Evolutionary conservation across 441 rosid species (phyloP).

Genomic region (Euphorbia celastroides): DNA sequence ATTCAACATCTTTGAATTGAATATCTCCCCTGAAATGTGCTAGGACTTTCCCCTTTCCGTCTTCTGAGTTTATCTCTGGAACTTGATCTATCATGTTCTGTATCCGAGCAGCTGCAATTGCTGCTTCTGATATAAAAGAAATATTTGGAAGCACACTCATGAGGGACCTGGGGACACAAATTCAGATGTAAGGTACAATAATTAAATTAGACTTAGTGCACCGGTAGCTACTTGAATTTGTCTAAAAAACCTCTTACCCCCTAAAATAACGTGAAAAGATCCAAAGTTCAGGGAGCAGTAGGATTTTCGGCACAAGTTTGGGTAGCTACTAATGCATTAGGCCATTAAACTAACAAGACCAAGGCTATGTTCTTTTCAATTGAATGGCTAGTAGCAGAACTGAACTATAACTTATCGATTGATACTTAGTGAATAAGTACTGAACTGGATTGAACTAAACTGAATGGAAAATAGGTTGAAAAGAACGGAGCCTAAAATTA

Average conservation of each 20-base stretch:
- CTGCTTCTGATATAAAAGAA: slow-evolving; percentile 47
- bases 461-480: too few species aligned
- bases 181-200: not conserved
- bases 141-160: slow-evolving; percentile 57
- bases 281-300: too few species aligned
- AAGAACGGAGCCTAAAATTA: not conserved
- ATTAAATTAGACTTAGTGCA: not conserved
- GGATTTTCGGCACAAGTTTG: too few species aligned
- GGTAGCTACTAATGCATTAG: too few species aligned
- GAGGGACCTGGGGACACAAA: slow-evolving; percentile 33
- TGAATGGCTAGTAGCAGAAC: too few species aligned
- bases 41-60: slow-evolving; percentile 40
- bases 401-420: too few species aligned
- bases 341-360: too few species aligned
- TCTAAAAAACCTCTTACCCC: too few species aligned
- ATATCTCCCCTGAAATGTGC: slow-evolving; percentile 50
- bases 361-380: too few species aligned
- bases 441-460: too few species aligned
- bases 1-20: slow-evolving; percentile 39
- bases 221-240: not conserved
- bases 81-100: slow-evolving; percentile 38
- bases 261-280: too few species aligned
- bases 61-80: slow-evolving; percentile 45
- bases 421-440: too few species aligned
- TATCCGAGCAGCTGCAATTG: slow-evolving; percentile 36